Conservation (phyloP, 495 filamentous ascomycete species). For the Penicillium canescens region DNA sequence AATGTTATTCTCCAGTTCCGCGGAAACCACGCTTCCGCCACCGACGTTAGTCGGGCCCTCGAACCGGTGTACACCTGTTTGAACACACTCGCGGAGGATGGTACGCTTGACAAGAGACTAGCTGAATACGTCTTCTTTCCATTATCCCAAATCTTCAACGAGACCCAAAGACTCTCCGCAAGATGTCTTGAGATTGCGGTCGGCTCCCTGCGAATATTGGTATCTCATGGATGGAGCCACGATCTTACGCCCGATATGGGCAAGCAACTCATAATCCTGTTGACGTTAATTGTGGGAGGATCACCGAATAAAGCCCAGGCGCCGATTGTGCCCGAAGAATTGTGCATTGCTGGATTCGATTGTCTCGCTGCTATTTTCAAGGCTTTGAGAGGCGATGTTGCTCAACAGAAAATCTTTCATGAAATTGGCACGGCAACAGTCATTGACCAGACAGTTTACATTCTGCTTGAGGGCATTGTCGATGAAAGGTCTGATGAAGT, state of each 20-base stretch:
- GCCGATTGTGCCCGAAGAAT: conserved; percentile 62
- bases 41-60: conserved; percentile 55
- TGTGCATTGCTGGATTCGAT: conserved; percentile 58
- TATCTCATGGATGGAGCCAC: conserved; percentile 74
- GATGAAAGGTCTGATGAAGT: conserved; percentile 60
- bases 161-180: conserved; percentile 68
- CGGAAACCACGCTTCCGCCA: conserved; percentile 50
- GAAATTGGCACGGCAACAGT: conserved; percentile 58
- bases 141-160: conserved; percentile 80
- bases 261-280: conserved; percentile 81
- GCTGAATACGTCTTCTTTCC: conserved; percentile 97
- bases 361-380: conserved; percentile 57
- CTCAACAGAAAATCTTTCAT: conserved; percentile 58
- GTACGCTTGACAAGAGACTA: conserved; percentile 72
- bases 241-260: conserved; percentile 66
- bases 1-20: conserved; percentile 63
- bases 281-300: conserved; percentile 80
- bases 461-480: conserved; percentile 69
- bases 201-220: conserved; percentile 67
- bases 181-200: conserved; percentile 74
- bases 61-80: conserved; percentile 55
- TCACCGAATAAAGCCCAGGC: conserved; percentile 52
- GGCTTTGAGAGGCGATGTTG: conserved; percentile 39
- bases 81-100: conserved; percentile 46
- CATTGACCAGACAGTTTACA: conserved; percentile 81